Conservation (phyloP, 2,329 filamentous ascomycete species). For the Botrytis deweyae region DNA sequence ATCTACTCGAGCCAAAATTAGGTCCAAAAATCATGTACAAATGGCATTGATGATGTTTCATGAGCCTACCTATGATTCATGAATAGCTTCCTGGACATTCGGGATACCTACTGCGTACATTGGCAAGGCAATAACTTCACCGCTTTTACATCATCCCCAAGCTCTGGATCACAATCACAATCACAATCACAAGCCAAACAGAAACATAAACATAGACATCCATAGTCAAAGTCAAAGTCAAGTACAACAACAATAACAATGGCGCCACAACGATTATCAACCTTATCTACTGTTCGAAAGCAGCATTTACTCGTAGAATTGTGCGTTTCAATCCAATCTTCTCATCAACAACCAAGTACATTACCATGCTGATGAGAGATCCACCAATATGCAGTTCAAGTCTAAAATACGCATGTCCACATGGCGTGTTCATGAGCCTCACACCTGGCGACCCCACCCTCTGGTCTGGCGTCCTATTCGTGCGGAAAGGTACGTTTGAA, state of each 20-base stretch:
- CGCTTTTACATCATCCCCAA: slow-evolving; percentile 22
- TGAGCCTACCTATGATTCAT: background rate
- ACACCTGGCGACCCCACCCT: slow-evolving; percentile 76
- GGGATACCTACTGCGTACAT: too few species aligned
- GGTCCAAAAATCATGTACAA: background rate
- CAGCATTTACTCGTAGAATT: slow-evolving; percentile 40
- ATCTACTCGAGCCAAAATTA: background rate
- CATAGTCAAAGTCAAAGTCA: slow-evolving; percentile 9
- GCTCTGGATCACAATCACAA: slow-evolving; percentile 14
- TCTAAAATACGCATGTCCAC: slow-evolving; percentile 77
- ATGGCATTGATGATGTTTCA: slow-evolving; percentile 2
- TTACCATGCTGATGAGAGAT: slow-evolving; percentile 4
- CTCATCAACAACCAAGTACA: background rate
- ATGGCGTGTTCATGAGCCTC: slow-evolving; percentile 83
- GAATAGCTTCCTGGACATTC: slow-evolving; percentile 1
- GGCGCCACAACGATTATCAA: slow-evolving; percentile 31
- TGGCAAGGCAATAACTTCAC: slow-evolving; percentile 20
- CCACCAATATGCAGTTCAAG: slow-evolving; percentile 57
- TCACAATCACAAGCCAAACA: slow-evolving; percentile 13
- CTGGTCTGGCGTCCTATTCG: slow-evolving; percentile 91
- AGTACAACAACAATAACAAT: slow-evolving; percentile 25
- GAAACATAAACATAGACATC: slow-evolving; percentile 7
- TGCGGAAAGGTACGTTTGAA: slow-evolving; percentile 69
- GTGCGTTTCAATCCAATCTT: slow-evolving; percentile 25
- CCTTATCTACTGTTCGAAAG: slow-evolving; percentile 37